Evolutionary conservation across 352 stramenopile genomes (phyloP).

Genomic region (Globisporangium perplexum): DNA sequence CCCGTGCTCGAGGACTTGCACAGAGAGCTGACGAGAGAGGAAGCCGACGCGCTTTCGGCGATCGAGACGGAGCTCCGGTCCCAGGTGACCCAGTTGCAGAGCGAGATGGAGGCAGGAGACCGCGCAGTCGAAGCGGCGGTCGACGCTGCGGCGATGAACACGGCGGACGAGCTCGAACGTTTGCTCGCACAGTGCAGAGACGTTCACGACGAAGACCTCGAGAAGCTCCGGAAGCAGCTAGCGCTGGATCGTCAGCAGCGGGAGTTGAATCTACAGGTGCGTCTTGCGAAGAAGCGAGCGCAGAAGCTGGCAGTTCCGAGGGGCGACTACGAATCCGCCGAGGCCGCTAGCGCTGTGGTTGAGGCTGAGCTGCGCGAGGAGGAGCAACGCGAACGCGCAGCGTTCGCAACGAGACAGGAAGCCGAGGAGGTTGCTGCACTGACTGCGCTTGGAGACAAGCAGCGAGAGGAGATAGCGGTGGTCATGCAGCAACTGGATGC

Average conservation of each 20-base stretch:
- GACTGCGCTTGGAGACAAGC: slow-evolving; percentile 3
- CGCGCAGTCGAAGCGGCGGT: slow-evolving; percentile 8
- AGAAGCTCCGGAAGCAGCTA: slow-evolving; percentile 22
- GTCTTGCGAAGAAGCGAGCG: slow-evolving; percentile 25
- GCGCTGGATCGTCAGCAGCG: slow-evolving; percentile 26
- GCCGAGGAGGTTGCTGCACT: slow-evolving; percentile 3
- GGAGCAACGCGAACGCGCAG: neutral
- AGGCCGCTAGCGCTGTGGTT: neutral
- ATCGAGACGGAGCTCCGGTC: slow-evolving; percentile 23
- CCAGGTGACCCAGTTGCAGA: slow-evolving; percentile 11
- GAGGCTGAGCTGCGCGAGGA: slow-evolving; percentile 4
- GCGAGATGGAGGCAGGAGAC: slow-evolving; percentile 11
- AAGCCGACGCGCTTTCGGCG: slow-evolving; percentile 20
- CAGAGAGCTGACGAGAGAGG: slow-evolving; percentile 17
- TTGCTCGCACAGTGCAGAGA: slow-evolving; percentile 29
- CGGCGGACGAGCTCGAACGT: slow-evolving; percentile 22
- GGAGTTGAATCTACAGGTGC: slow-evolving; percentile 35
- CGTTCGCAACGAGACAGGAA: neutral
- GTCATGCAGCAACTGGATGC: slow-evolving; percentile 7
- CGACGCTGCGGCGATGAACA: slow-evolving; percentile 10
- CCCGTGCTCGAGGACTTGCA: slow-evolving; percentile 3
- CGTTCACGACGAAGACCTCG: slow-evolving; percentile 21
- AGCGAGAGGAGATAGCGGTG: slow-evolving; percentile 17
- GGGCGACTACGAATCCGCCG: neutral
- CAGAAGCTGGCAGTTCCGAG: neutral